Evolutionary conservation across 345 rosid genomes (phyloP), one percentile per base, ranked within the genome.

Genomic region (Arabidopsis suecica): DNA sequence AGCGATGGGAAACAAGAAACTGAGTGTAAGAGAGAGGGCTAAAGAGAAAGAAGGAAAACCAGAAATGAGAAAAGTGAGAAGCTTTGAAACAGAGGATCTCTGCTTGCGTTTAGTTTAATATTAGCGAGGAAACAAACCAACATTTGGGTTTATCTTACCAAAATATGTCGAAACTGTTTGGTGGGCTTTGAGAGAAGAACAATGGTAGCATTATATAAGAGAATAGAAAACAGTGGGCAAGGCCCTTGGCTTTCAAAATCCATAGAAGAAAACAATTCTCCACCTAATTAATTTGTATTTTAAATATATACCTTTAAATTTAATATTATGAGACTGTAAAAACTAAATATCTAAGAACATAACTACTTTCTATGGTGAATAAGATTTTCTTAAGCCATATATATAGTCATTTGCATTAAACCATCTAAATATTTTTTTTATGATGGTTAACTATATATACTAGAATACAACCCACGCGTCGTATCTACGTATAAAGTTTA

Each of bases 11-110:
- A 55, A 55, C 22, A 7, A 28, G 20, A 55, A 33, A n/a, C 25
- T 57, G 14, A 36, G 65, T 58, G 34, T 45, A 20, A 42, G 32
- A 55, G 33, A 69, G 55, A 33, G 10, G 30, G 51, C 16, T n/a
- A 28, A 12, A 11, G 54, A 57, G 51, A 69, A 58, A 57, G 59
- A 54, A 12, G 10, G 3, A 42, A 59, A 57, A 8, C 25, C 6
- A 33, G 6, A 33, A 7, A 33, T 34, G 25, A 57, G 22, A 57
- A 57, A 57, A 10, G 9, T 28, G 59, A 28, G 23, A 70, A 48
- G 50, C 40, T 60, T 37, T 60, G 60, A 49, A 61, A 61, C 66
- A 71, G 75, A 71, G 48, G 37, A 59, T 2, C 47, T n/a, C 51
- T 23, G 67, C 18, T 6, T 55, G 37, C 18, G n/a, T 33, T n/a